Conservation (phyloP, 139 green algal species). For the Spirogloea muscicola region DNA sequence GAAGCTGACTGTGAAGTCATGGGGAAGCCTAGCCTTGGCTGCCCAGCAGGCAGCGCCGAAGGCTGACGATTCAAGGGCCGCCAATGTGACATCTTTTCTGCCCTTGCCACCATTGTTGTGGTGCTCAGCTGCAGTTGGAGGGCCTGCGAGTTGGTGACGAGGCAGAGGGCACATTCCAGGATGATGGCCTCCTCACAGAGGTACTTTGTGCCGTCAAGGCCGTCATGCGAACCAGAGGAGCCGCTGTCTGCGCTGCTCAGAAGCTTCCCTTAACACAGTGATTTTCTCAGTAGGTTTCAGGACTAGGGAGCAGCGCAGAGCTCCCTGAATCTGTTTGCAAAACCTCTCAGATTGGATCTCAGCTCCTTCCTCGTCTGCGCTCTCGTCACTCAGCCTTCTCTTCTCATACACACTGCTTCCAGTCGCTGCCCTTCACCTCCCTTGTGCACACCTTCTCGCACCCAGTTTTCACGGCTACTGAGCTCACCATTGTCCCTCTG, state of each 20-base stretch:
- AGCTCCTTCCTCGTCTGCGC: no score
- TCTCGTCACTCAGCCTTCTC: neutral
- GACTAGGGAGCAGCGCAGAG: no score
- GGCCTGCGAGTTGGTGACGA: no score
- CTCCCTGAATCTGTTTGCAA: no score
- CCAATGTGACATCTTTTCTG: neutral
- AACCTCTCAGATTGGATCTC: no score
- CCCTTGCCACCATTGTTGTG: no score
- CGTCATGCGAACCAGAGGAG: neutral
- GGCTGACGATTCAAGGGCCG: no score
- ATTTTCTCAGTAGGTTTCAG: conserved; percentile 10
- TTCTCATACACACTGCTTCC: neutral
- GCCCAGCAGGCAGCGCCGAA: neutral
- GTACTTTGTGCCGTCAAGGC: no score
- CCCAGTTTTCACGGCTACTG: neutral
- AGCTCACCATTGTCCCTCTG: neutral
- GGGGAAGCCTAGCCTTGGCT: neutral
- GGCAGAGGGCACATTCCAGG: neutral
- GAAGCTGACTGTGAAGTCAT: neutral
- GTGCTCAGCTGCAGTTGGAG: no score
- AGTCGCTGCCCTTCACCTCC: no score
- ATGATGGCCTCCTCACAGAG: no score
- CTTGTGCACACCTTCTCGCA: neutral
- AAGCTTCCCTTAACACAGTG: neutral
- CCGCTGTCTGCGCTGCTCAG: neutral